Conservation (phyloP, 202 grass and related monocot genomes). For the Musa balbisiana region DNA sequence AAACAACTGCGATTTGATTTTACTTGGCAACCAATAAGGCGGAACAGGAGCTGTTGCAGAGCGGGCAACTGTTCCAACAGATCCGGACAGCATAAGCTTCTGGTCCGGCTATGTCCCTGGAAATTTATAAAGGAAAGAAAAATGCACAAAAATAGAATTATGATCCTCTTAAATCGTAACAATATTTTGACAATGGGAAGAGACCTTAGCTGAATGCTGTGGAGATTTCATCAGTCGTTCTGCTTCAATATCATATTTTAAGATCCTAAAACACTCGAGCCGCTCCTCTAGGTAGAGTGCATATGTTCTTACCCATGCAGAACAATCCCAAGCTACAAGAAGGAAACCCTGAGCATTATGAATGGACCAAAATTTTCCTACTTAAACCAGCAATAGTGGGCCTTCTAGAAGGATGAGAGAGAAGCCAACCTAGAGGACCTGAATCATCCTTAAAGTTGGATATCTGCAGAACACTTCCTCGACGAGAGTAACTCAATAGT, state of each 20-base stretch:
- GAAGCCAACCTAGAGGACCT: constrained; percentile 61
- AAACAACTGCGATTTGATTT: background rate
- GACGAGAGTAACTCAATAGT: constrained; percentile 64
- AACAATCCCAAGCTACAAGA: constrained; percentile 88
- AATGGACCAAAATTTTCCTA: background rate
- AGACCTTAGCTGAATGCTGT: constrained; percentile 53
- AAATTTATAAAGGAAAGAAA: constrained; percentile 12
- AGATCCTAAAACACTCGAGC: constrained; percentile 66
- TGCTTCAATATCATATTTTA: constrained; percentile 81
- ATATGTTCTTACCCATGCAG: constrained; percentile 80
- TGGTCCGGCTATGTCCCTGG: constrained; percentile 84
- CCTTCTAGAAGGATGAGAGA: background rate
- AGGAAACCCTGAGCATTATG: background rate
- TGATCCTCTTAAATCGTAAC: background rate
- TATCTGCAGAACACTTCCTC: constrained; percentile 82
- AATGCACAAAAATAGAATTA: background rate
- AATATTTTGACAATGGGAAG: background rate
- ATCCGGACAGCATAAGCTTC: constrained; percentile 53
- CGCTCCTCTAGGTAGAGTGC: constrained; percentile 74
- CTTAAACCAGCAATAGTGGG: background rate
- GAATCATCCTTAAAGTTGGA: constrained; percentile 89
- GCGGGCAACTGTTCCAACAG: constrained; percentile 88
- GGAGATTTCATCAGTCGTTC: constrained; percentile 61
- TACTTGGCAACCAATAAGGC: constrained; percentile 83
- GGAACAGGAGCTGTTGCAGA: constrained; percentile 69